Evolutionary conservation across 768 basidiomycete genomes (phyloP).

Genomic region (Termitomyces sp.): DNA sequence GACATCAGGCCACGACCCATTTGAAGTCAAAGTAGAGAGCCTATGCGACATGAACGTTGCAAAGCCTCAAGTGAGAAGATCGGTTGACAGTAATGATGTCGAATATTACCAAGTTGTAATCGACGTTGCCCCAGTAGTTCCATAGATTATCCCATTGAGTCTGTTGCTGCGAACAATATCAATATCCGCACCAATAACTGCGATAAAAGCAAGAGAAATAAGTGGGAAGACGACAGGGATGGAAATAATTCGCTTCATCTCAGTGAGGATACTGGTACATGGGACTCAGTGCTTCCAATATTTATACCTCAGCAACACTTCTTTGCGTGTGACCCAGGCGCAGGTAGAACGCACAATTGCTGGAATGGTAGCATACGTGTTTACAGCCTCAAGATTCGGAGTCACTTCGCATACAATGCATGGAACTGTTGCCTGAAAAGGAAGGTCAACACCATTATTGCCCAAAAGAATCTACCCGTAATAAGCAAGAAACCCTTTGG

Average conservation of each 20-base stretch:
- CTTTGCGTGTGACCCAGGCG: background rate
- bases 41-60: constrained; percentile 20
- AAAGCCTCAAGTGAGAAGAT: background rate
- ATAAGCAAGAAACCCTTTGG: background rate
- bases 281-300: background rate
- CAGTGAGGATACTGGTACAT: background rate
- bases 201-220: background rate
- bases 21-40: constrained; percentile 40
- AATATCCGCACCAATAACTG: constrained; percentile 16
- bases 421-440: background rate
- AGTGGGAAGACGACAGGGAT: background rate
- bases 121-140: constrained; percentile 32
- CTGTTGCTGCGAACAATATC: constrained; percentile 30
- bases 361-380: background rate
- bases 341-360: background rate
- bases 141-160: constrained; percentile 33
- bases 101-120: constrained; percentile 35
- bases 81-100: background rate
- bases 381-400: background rate
- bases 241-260: constrained; percentile 7
- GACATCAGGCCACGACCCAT: constrained; percentile 54
- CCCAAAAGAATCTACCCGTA: background rate
- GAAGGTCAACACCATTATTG: background rate
- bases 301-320: constrained; percentile 7
- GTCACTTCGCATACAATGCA: background rate